Conservation (phyloP, 179 eudicot species). For the Monotropa hypopitys region DNA sequence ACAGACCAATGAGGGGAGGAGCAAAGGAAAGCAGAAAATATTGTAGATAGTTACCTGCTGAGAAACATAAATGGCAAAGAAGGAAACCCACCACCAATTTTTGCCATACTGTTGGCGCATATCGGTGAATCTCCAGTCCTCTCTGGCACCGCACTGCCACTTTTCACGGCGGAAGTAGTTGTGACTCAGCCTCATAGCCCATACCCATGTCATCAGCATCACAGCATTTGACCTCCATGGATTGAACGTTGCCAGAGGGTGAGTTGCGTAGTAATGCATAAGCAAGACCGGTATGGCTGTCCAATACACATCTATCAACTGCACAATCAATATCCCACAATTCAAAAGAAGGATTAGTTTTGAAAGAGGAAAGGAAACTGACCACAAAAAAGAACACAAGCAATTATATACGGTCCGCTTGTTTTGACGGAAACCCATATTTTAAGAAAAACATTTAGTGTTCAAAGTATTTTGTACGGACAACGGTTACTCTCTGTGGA, state of each 20-base stretch:
- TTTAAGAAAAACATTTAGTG: neutral
- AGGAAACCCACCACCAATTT: slow-evolving; percentile 88
- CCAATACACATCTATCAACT: slow-evolving; percentile 95
- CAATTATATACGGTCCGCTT: neutral
- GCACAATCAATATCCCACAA: slow-evolving; percentile 10
- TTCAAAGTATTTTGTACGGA: neutral
- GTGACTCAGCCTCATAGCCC: slow-evolving; percentile 72
- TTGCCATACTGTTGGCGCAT: slow-evolving; percentile 60
- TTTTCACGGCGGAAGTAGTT: slow-evolving; percentile 80
- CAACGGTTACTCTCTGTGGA: neutral
- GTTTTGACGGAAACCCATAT: neutral
- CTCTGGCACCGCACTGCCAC: slow-evolving; percentile 87
- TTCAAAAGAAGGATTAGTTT: neutral
- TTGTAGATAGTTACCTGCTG: slow-evolving; percentile 54
- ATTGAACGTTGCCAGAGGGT: slow-evolving; percentile 43
- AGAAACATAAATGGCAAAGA: slow-evolving; percentile 63
- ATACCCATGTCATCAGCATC: slow-evolving; percentile 51
- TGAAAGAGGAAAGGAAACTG: neutral
- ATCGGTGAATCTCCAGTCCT: slow-evolving; percentile 85
- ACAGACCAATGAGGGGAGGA: neutral
- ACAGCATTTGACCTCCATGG: slow-evolving; percentile 52
- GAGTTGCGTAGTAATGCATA: slow-evolving; percentile 53
- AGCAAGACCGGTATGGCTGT: slow-evolving; percentile 70
- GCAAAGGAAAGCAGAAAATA: neutral
- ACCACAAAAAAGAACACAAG: neutral